Base-by-base conservation (phyloP, 495 filamentous ascomycete genomes). In the Daldinia grandis region DNA sequence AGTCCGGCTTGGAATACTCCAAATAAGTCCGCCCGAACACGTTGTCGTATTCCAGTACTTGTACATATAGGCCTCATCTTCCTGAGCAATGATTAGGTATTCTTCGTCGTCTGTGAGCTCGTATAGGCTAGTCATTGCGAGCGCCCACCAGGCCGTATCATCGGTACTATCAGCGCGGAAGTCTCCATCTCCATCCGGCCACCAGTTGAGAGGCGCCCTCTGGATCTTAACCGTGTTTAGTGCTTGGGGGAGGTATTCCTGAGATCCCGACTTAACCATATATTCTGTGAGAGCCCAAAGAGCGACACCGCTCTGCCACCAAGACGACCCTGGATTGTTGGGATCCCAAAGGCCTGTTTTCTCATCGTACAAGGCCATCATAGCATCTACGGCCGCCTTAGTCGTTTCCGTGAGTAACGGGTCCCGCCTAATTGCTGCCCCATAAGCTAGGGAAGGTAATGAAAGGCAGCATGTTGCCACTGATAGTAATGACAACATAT, bases 101-200 rank as follows among this genome's bases (percentile, higher is more conserved):
- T 76, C 66, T 0, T 72, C 59, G 21, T 88, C 78, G 3, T 80
- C 77, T 0, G 88, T 90, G 9, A 89, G 76, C 74, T 92, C 86
- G 74, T 87, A 91, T 49, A 88, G 81, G 31, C 84, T 82, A 58
- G 89, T 78, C 84, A 89, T 86, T 28, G 85, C 88, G 24, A 91
- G 81, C 15, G 86, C 88, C 89, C 89, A 92, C 89, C 89, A 91
- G 3, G 78, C 87, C 62, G 89, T 89, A 73, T 92, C 89, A 54
- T 91, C 90, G 51, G 90, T 90, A 47, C 81, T 86, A 31, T 85
- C 83, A 49, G 85, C 86, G 10, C 87, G 79, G 64, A 85, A 87
- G 30, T 81, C 76, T 7, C 81, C 81, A 27, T 64, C 76, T 1
- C 78, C 80, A 28, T 77, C 68, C 4, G 79, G 76, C 80, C 80